Conservation (phyloP, 805 yeast genomes). For the Saccharomycopsis malanga region DNA sequence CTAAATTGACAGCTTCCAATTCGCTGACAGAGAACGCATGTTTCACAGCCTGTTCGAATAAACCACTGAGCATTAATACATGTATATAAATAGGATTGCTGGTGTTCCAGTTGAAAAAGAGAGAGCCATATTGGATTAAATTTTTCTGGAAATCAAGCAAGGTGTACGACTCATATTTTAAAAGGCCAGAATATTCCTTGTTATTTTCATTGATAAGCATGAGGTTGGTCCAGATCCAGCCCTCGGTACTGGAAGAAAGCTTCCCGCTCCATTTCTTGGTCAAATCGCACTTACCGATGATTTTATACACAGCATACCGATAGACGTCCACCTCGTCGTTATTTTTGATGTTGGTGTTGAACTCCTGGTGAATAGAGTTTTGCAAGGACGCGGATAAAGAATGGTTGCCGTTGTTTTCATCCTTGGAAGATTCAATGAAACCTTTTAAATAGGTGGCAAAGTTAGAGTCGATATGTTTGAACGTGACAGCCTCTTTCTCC, state of each 20-base stretch:
- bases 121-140: conserved; percentile 64
- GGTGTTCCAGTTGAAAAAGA: conserved; percentile 53
- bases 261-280: conserved; percentile 59
- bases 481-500: conserved; percentile 54
- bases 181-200: conserved; percentile 34
- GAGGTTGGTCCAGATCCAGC: conserved; percentile 95
- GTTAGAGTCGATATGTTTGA: conserved; percentile 77
- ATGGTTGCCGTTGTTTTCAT: conserved; percentile 30
- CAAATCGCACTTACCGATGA: conserved; percentile 84
- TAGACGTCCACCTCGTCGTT: conserved; percentile 72
- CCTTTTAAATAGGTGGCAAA: conserved; percentile 76
- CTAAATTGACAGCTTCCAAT: conserved; percentile 83
- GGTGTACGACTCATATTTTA: conserved; percentile 64
- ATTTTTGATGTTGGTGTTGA: conserved; percentile 74
- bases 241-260: conserved; percentile 78
- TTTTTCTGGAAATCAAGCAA: conserved; percentile 67
- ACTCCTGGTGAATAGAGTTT: conserved; percentile 69
- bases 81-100: conserved; percentile 66
- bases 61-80: conserved; percentile 64
- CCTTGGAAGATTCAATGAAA: conserved; percentile 42
- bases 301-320: conserved; percentile 82
- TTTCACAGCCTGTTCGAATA: conserved; percentile 73
- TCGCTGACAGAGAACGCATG: conserved; percentile 58
- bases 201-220: conserved; percentile 58
- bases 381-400: conserved; percentile 59